Conservation (phyloP, 2,329 filamentous ascomycete species). For the Apiospora arundinis region DNA sequence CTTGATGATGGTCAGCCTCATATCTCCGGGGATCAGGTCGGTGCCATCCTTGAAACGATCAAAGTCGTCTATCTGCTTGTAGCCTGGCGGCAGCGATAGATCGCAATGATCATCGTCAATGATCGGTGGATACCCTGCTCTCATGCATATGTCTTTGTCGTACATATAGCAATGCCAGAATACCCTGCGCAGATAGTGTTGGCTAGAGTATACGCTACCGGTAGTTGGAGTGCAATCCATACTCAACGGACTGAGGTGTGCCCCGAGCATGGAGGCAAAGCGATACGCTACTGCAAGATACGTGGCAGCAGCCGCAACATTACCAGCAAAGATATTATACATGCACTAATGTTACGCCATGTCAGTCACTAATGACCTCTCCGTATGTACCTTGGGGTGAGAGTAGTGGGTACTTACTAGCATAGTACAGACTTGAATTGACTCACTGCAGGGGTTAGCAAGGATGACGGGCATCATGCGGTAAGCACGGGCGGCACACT, state of each 20-base stretch:
- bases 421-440: constrained; percentile 53
- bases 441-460: constrained; percentile 50
- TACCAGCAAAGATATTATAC: constrained; percentile 52
- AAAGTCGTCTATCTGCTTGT: constrained; percentile 40
- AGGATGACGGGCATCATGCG: constrained; percentile 47
- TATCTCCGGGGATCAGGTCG: constrained; percentile 50
- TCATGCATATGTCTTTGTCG: constrained; percentile 62
- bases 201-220: constrained; percentile 33
- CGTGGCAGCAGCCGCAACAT: constrained; percentile 51
- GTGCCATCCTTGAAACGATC: constrained; percentile 30
- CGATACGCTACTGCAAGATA: constrained; percentile 53
- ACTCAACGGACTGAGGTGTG: constrained; percentile 42
- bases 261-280: constrained; percentile 56
- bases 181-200: constrained; percentile 46
- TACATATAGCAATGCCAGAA: constrained; percentile 63
- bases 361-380: neutral
- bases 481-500: constrained; percentile 48
- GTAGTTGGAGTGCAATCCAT: constrained; percentile 13
- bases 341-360: constrained; percentile 39
- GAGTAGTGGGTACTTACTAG: constrained; percentile 46
- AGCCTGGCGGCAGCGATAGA: constrained; percentile 52
- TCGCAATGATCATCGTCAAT: constrained; percentile 60
- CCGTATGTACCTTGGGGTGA: neutral
- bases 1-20: constrained; percentile 58
- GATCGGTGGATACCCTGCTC: constrained; percentile 58